phyloP scores from a whole-genome alignment of 2,329 filamentous ascomycete species.

The Huntiella omanensis region DNA sequence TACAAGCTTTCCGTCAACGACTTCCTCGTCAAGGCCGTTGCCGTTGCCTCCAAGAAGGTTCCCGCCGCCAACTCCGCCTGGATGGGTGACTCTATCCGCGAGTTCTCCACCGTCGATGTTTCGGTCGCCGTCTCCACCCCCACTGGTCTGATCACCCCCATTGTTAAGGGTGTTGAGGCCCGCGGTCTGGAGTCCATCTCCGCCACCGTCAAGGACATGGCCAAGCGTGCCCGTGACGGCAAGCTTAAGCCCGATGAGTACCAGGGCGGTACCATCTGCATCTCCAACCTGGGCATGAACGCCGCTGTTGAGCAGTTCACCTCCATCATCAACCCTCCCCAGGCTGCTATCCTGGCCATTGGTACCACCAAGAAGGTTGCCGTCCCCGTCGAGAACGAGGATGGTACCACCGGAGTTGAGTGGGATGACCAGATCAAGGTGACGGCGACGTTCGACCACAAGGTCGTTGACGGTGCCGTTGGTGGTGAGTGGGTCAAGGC shows the following conservation, averaged over 20 bases:
- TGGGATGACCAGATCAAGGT: conserved; percentile 97
- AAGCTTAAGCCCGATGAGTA: conserved; percentile 99
- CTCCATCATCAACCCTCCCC: conserved; percentile 96
- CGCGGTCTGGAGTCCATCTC: conserved; percentile 83
- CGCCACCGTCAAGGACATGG: conserved; percentile 79
- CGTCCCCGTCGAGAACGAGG: conserved; percentile 66
- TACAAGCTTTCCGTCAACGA: conserved; percentile 99
- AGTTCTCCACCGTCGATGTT: conserved; percentile 85
- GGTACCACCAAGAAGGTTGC: conserved; percentile 94
- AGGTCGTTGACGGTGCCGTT: conserved; percentile 90
- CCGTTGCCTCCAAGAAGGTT: conserved; percentile 76
- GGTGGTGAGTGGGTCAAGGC: conserved; percentile 93
- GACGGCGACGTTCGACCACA: conserved; percentile 95
- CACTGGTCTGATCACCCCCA: conserved; percentile 86
- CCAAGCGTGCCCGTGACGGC: conserved; percentile 85
- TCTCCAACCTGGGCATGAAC: conserved; percentile 99
- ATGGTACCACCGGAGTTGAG: conserved; percentile 54
- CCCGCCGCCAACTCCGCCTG: conserved; percentile 92
- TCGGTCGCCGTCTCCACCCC: conserved; percentile 92
- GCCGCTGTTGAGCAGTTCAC: conserved; percentile 89
- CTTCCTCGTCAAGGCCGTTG: conserved; percentile 94
- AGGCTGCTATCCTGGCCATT: conserved; percentile 86
- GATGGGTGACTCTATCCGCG: conserved; percentile 76
- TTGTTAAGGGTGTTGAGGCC: conserved; percentile 74
- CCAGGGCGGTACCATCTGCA: conserved; percentile 96